Evolutionary conservation across 1,284 basidiomycete species (phyloP), one percentile per base, ranked within the genome.

Genomic region (Trametes sp.): DNA sequence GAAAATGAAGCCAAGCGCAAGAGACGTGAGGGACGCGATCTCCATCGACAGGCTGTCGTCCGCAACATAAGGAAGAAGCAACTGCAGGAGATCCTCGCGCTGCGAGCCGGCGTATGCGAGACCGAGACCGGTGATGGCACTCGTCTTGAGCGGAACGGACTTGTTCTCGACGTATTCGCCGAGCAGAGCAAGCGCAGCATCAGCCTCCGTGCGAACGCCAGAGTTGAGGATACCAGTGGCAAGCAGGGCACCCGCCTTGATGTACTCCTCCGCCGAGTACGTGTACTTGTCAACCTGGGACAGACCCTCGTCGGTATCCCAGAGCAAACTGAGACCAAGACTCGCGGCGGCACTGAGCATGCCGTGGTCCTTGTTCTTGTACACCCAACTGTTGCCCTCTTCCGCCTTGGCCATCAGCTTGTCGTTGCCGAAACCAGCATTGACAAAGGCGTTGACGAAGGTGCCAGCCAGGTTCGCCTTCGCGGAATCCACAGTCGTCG

Each of bases 371-470:
- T 98, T 98, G 82, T 98, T 98, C 86, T 98, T 98, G 84, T 99
- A 99, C 68, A 99, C 96, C 94, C 96, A 99, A 70, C 94, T 96
- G 77, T 90, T 93, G 24, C 97, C 97, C 73, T 98, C 96, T 61
- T 95, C 93, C 0, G 96, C 96, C 71, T 92, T 91, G 5, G 97
- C 96, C 92, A 99, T 96, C 61, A 99, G 86, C 77, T 98, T 98
- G 76, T 99, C 98, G 75, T 99, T 99, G 21, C 96, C 96, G 73
- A 98, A 99, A 0, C 98, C 98, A 42, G 96, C 97, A 72, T 99
- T 99, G 62, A 98, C 98, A 69, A 99, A 99, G 1, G 96, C 98
- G 74, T 99, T 99, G 66, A 99, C 98, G 71, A 99, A 99, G 1
- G 96, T 98, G 9, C 95, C 93, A 1, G 98, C 97, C 58, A 99